A percentile compares a stretch with the other conserved stretches of the same genome.
Conservation (phyloP, 257 asterid species). For the Buddleja alternifolia region DNA sequence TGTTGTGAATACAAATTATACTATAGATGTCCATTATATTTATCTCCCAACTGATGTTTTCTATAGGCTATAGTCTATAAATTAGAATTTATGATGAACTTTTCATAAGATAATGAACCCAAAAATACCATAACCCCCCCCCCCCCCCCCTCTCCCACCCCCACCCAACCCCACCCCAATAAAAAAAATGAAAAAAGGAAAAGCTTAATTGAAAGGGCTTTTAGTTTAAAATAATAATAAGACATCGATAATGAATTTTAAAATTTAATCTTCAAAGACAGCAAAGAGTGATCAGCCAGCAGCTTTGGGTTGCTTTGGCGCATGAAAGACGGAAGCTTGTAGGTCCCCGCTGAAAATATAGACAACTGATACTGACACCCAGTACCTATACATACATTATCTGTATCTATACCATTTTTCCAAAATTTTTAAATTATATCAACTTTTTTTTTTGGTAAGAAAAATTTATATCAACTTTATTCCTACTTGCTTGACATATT, state of each 20-base stretch:
- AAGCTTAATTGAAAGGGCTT: background rate
- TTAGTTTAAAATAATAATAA: background rate
- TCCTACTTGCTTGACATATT: background rate
- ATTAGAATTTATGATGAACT: no score
- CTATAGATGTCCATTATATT: no score
- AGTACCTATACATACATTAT: constrained; percentile 40
- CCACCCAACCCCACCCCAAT: no score
- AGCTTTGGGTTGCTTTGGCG: constrained; percentile 38
- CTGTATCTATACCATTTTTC: background rate
- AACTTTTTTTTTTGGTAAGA: background rate
- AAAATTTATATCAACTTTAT: background rate
- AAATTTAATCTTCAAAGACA: constrained; percentile 19
- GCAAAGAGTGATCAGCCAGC: constrained; percentile 40
- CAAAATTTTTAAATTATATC: no score
- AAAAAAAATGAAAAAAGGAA: no score
- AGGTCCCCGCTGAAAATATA: constrained; percentile 27
- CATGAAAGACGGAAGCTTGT: constrained; percentile 45
- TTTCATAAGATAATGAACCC: no score
- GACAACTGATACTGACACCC: constrained; percentile 31
- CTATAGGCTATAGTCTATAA: no score
- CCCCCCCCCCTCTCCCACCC: no score
- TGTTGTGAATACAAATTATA: no score
- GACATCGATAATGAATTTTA: background rate
- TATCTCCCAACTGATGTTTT: no score
- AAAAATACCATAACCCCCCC: no score